Evolutionary conservation across 2,329 filamentous ascomycete genomes (phyloP).

Genomic region (Fusarium gaditjirri): DNA sequence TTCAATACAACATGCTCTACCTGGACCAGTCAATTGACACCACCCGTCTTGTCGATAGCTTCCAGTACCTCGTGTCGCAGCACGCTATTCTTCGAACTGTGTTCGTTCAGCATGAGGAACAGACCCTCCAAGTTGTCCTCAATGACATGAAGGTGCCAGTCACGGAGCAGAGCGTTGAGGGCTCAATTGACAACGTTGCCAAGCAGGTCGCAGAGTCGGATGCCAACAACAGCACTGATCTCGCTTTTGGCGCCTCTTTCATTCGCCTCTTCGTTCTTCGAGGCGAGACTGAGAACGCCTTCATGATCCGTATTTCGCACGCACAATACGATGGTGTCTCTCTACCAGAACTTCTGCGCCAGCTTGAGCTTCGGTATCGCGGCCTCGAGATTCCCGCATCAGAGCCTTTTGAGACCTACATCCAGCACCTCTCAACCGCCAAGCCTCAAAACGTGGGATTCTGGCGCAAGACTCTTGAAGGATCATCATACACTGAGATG

Average conservation of each 20-base stretch:
- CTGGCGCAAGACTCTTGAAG: conserved; percentile 34
- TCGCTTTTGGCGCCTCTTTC: conserved; percentile 30
- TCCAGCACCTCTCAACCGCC: conserved; percentile 12
- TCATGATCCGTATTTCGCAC: conserved; percentile 54
- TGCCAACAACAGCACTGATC: conserved; percentile 11
- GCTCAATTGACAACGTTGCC: conserved; percentile 26
- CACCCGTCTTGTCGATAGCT: conserved; percentile 27
- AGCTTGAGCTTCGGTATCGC: conserved; percentile 54
- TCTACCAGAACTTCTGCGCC: conserved; percentile 54
- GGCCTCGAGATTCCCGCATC: conserved; percentile 37
- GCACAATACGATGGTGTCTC: conserved; percentile 63
- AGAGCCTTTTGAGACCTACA: conserved; percentile 33
- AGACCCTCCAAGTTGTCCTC: conserved; percentile 38
- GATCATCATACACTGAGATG: conserved; percentile 38
- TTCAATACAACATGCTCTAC: conserved; percentile 47
- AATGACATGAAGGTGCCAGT: conserved; percentile 29
- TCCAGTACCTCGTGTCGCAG: conserved; percentile 36
- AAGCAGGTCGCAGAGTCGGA: conserved; percentile 34
- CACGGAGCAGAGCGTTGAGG: conserved; percentile 11
- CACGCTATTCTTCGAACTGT: conserved; percentile 44
- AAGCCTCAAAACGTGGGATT: conserved; percentile 26
- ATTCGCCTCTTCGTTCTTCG: conserved; percentile 34
- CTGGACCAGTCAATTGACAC: conserved; percentile 39
- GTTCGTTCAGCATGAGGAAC: conserved; percentile 31
- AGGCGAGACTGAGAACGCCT: conserved; percentile 32